phyloP scores from a whole-genome alignment of 23 red algal genomes.

The Gracilariopsis chorda region DNA sequence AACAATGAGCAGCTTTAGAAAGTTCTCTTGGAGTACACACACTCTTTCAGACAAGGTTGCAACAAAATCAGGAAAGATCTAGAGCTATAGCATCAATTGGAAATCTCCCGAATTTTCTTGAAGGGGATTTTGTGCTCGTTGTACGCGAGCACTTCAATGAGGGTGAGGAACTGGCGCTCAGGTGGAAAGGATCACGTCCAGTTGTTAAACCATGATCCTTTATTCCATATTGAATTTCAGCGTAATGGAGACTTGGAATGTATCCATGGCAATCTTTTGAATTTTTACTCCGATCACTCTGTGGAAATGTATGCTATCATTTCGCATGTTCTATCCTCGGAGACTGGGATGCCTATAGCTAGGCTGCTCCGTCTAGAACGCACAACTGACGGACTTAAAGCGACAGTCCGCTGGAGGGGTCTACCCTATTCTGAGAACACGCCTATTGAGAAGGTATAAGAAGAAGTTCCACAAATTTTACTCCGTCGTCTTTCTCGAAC shows the following conservation, averaged over 20 bases:
- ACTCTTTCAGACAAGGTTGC: neutral
- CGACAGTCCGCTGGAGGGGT: neutral
- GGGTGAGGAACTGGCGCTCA: neutral
- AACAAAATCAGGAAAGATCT: neutral
- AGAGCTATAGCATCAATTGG: neutral
- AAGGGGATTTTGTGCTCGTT: neutral
- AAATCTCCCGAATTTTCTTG: neutral
- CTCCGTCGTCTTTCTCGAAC: neutral
- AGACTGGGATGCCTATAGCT: neutral
- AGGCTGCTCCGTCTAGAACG: neutral
- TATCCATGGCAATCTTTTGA: neutral
- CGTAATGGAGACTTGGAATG: neutral
- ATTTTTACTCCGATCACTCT: neutral
- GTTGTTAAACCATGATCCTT: neutral
- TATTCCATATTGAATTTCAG: neutral
- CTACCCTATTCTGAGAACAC: neutral
- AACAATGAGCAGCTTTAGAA: neutral
- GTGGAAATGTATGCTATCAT: neutral
- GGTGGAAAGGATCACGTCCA: neutral
- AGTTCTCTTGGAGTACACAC: neutral
- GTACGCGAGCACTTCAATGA: neutral
- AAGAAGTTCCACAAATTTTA: neutral
- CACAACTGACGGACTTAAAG: neutral
- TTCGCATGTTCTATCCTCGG: neutral
- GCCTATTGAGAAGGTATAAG: neutral